A percentile compares a stretch with the other conserved stretches of the same genome.
These are phyloP conservation scores for Cladosporium colombiae DNA, from an alignment of 2,329 filamentous ascomycete genomes.

Conservation along the genomic window DNA sequence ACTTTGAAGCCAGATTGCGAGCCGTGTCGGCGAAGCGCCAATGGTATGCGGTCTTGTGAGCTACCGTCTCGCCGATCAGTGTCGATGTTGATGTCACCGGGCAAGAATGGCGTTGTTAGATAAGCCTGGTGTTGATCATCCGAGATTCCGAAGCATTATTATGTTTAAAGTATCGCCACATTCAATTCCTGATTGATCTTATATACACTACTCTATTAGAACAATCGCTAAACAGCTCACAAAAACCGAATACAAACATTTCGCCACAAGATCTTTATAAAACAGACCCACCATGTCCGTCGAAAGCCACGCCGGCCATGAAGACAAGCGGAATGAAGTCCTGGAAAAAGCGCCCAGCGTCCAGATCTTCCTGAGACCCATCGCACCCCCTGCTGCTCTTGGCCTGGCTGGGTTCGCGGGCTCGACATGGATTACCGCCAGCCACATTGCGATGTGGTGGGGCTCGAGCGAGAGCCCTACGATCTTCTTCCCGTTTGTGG, in stretches of 20 bases:
- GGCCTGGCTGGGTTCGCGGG: slow-evolving; percentile 35
- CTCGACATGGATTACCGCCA: slow-evolving; percentile 33
- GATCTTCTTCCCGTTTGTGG: slow-evolving; percentile 36
- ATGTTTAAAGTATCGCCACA: neutral
- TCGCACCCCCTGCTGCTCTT: slow-evolving; percentile 35
- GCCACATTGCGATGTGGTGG: slow-evolving; percentile 28
- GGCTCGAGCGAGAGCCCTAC: slow-evolving; percentile 27
- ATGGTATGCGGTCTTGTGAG: neutral
- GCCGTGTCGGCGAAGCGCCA: neutral
- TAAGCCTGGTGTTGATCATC: neutral
- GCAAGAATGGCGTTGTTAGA: neutral
- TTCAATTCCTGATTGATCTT: neutral
- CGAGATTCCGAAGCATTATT: neutral
- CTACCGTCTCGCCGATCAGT: neutral
- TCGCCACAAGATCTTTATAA: neutral
- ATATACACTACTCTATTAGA: neutral
- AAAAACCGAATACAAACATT: neutral
- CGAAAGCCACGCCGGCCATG: slow-evolving; percentile 13
- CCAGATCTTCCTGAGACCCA: slow-evolving; percentile 32
- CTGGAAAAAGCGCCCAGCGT: slow-evolving; percentile 24
- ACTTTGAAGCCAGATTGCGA: no score
- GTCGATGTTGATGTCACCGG: neutral
- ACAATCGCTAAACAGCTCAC: neutral
- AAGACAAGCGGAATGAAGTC: slow-evolving; percentile 14
- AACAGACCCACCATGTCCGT: slow-evolving; percentile 8